Evolutionary conservation across 1,139 yeast genomes (phyloP).

Genomic region (Hanseniaspora uvarum): DNA sequence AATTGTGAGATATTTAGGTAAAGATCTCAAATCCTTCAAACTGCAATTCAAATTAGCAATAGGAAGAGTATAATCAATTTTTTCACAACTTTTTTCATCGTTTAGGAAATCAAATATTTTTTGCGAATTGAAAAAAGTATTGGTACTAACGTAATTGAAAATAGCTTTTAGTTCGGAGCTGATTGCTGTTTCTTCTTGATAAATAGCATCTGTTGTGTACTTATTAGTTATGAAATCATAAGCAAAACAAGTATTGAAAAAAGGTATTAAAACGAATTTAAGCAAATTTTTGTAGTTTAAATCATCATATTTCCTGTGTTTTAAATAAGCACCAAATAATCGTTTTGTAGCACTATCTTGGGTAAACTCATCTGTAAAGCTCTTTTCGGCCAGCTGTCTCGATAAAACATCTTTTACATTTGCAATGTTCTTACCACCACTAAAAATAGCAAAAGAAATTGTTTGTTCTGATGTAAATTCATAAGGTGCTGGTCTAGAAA

Average conservation of each 20-base stretch:
- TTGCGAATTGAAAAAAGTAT: not conserved
- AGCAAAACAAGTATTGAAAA: conserved; percentile 3
- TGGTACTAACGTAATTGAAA: not conserved
- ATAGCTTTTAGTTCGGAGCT: not conserved
- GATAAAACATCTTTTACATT: not conserved
- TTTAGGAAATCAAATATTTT: not conserved
- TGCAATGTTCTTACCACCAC: conserved; percentile 6
- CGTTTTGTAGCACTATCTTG: not conserved
- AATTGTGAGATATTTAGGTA: not conserved
- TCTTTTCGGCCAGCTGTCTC: not conserved
- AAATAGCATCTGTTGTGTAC: conserved; percentile 1
- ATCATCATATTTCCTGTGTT: conserved; percentile 4
- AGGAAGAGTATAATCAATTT: not conserved
- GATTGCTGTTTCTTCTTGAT: conserved; percentile 4
- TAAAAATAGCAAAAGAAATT: conserved; percentile 16
- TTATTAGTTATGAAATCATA: conserved; percentile 11
- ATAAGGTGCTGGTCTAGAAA: conserved; percentile 8
- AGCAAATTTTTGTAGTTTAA: not conserved
- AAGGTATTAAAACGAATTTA: not conserved
- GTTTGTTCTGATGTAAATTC: conserved; percentile 12
- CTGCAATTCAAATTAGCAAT: not conserved
- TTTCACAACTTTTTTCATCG: not conserved
- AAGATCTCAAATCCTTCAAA: not conserved
- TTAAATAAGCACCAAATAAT: conserved; percentile 6
- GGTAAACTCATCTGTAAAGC: not conserved